Base-by-base conservation (phyloP, 176 grass and related monocot species). In the Aegilops speltoides region DNA sequence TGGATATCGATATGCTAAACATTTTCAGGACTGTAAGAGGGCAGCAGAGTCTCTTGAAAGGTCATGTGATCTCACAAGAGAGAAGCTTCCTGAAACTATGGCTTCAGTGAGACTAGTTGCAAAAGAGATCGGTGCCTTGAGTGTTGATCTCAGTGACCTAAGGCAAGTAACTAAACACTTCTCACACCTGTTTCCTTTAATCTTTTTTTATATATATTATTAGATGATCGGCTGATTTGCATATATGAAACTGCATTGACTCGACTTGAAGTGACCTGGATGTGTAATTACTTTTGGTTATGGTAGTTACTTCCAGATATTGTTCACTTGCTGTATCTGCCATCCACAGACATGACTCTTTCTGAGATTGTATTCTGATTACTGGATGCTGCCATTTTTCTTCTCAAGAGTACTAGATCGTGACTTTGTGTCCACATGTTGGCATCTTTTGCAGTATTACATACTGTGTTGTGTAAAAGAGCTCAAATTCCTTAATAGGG, bases 51-150 rank as follows among this genome's bases (percentile, higher is more conserved):
- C 89, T 46, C 83, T 93, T 36, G 86, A 93, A 37, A 94, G 93
- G 48, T 83, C 91, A 61, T 89, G 93, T 34, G 79, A 93, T 64
- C 66, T 88, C 40, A 79, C 85, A 4, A 88, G 86, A 56, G 75
- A 84, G 14, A 89, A 93, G 86, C 88, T 97, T 10, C 90, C 95
- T 34, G 84, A 93, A 89, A 93, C 89, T 10, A 93, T 94, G 92
- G 88, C 90, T 83, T 89, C 95, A 5, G 70, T 97, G 26, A 87
- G 89, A 56, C 71, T 97, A 33, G 82, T 93, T 52, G 92, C 81
- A 46, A 92, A 82, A 84, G 95, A 97, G 74, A 76, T 91, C 5
- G 75, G 88, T 84, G 95, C 94, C 46, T 94, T 97, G 76, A 86
- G 84, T 5, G 80, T 59, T 25, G 90, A 93, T 82, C 95, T 97